phyloP scores from a whole-genome alignment of 2,329 filamentous ascomycete genomes.

The Clonostachys rosea region DNA sequence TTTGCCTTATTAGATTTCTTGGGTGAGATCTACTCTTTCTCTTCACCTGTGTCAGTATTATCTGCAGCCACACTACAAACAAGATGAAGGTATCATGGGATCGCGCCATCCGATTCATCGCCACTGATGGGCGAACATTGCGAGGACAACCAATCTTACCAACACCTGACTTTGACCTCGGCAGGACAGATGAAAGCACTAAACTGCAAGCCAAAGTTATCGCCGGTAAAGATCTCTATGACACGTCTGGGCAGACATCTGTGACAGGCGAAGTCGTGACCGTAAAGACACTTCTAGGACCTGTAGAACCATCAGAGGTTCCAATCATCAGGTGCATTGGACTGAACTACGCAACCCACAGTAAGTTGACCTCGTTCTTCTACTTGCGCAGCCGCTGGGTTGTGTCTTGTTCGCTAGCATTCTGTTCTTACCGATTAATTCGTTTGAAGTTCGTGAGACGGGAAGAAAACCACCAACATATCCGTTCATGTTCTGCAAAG shows the following conservation, averaged over 20 bases:
- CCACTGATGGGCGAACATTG: conserved; percentile 43
- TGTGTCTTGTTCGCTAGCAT: conserved; percentile 59
- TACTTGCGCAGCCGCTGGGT: conserved; percentile 67
- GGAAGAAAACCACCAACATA: conserved; percentile 42
- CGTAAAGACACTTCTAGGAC: conserved; percentile 48
- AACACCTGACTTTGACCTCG: conserved; percentile 39
- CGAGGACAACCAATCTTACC: conserved; percentile 47
- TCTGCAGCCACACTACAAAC: neutral
- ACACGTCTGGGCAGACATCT: conserved; percentile 35
- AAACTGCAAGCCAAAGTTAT: conserved; percentile 47
- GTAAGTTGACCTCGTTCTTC: conserved; percentile 46
- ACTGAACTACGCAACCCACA: conserved; percentile 56
- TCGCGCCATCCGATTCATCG: conserved; percentile 49
- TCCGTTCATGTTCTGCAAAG: conserved; percentile 47
- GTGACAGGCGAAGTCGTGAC: conserved; percentile 49
- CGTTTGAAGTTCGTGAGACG: conserved; percentile 39
- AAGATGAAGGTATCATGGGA: conserved; percentile 33
- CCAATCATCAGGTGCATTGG: conserved; percentile 55
- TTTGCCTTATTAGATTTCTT: too few species aligned
- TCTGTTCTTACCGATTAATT: neutral
- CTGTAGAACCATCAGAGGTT: conserved; percentile 42
- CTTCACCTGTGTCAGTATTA: too few species aligned
- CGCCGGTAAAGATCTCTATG: conserved; percentile 41
- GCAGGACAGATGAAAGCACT: conserved; percentile 37
- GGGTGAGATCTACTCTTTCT: too few species aligned